Percentiles rank a stretch among this genome's conserved stretches.
These are phyloP conservation scores for Lactarius tabidus DNA, from an alignment of 768 basidiomycete genomes.

Conservation along the genomic window DNA sequence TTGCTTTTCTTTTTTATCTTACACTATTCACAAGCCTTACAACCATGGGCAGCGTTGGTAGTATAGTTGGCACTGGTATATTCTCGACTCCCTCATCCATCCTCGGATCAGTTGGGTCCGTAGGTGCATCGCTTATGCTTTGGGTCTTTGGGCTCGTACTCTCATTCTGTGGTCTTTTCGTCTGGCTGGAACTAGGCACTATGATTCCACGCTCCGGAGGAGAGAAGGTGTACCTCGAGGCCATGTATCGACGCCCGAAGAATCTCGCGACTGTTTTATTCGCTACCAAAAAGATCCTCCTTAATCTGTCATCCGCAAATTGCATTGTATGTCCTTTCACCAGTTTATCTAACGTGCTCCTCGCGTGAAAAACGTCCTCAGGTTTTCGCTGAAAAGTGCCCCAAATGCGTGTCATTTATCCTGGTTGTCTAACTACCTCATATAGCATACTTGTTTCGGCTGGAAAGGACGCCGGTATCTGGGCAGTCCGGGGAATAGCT, in stretches of 20 bases:
- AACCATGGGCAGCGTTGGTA: conserved; percentile 38
- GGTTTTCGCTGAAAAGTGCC: conserved; percentile 34
- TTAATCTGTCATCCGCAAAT: conserved; percentile 41
- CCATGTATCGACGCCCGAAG: conserved; percentile 45
- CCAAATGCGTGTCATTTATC: neutral
- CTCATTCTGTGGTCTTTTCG: conserved; percentile 55
- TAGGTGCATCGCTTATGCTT: conserved; percentile 58
- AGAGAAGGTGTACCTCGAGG: conserved; percentile 61
- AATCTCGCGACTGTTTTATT: conserved; percentile 49
- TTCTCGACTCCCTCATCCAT: conserved; percentile 61
- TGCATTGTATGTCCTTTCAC: conserved; percentile 42
- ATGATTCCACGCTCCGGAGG: conserved; percentile 62
- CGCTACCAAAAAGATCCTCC: conserved; percentile 44
- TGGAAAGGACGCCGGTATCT: conserved; percentile 38
- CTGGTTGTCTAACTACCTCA: neutral
- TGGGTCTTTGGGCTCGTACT: conserved; percentile 60
- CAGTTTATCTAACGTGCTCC: neutral
- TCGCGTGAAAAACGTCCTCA: conserved; percentile 1
- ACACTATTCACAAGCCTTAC: neutral
- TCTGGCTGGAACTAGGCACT: conserved; percentile 61
- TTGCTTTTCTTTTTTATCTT: neutral
- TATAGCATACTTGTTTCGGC: conserved; percentile 48
- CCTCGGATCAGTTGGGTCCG: conserved; percentile 50
- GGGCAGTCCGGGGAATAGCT: conserved; percentile 57
- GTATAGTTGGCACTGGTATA: conserved; percentile 62